phyloP scores from a whole-genome alignment of 208 protist genomes.

The Crithidia brevicula region DNA sequence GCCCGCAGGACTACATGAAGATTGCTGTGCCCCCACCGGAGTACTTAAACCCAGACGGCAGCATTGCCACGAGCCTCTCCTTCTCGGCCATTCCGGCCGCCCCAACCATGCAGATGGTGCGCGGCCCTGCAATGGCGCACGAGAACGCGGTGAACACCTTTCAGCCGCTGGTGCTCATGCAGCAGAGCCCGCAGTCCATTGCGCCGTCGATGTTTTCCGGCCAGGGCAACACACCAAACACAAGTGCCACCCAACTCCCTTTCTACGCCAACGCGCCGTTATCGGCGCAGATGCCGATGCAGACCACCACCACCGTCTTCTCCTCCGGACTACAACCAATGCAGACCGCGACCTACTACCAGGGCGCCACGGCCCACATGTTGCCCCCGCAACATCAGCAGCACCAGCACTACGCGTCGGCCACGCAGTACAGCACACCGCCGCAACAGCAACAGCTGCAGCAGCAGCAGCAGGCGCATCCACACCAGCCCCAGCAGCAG shows the following conservation, averaged over 20 bases:
- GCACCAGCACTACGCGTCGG: background rate
- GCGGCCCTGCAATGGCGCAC: slow-evolving; percentile 12
- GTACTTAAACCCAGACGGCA: slow-evolving; percentile 44
- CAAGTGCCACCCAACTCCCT: slow-evolving; percentile 10
- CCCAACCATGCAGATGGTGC: slow-evolving; percentile 25
- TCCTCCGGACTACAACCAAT: slow-evolving; percentile 8
- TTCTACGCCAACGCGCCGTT: slow-evolving; percentile 27
- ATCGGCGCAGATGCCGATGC: slow-evolving; percentile 7
- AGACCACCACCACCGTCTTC: slow-evolving; percentile 19
- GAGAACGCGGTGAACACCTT: slow-evolving; percentile 34
- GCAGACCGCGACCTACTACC: slow-evolving; percentile 28
- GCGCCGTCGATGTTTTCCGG: slow-evolving; percentile 15
- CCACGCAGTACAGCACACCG: background rate
- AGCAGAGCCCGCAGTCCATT: slow-evolving; percentile 25
- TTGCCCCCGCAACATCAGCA: slow-evolving; percentile 10
- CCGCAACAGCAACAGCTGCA: background rate
- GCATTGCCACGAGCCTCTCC: slow-evolving; percentile 26
- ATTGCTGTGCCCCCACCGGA: slow-evolving; percentile 55
- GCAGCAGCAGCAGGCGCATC: background rate
- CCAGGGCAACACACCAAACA: slow-evolving; percentile 7
- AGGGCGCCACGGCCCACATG: slow-evolving; percentile 1
- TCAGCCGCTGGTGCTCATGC: slow-evolving; percentile 26
- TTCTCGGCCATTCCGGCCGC: slow-evolving; percentile 4
- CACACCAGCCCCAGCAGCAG: background rate
- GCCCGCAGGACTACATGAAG: slow-evolving; percentile 78